Evolutionary conservation across 768 basidiomycete genomes (phyloP), one percentile per base, ranked within the genome.

Genomic region (Mrakia gelida): DNA sequence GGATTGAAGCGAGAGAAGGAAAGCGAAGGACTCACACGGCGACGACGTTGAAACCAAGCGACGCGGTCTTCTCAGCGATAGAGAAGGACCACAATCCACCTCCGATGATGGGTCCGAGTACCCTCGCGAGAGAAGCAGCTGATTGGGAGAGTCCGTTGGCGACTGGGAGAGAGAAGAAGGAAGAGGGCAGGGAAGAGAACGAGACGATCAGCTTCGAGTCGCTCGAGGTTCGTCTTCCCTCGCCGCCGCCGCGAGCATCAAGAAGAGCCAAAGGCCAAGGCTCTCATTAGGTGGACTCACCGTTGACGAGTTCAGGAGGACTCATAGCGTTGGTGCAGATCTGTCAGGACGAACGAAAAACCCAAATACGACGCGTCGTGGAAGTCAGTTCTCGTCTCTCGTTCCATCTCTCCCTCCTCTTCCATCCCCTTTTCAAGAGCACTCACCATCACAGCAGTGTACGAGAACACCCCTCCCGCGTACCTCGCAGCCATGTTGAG

Each of bases 121-220:
- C 97, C 59, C 97, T 89, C 6, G 95, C 93, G 34, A 96, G 89
- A 80, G 93, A 95, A 80, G 96, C 95, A 45, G 94, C 92, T 82
- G 93, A 95, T 84, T 99, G 97, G 0, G 95, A 97, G 30, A 96
- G 90, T 26, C 96, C 97, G 82, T 98, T 99, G 15, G 96, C 93
- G 59, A 78, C 71, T 41, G 32, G n/a, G 28, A 45, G 45, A 45
- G 15, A 45, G 5, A 38, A 32, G 63, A 70, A 2, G n/a, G 0
- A 95, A 93, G 92, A 96, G 93, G 78, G 82, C 77, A 75, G 81
- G 94, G 78, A 68, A 76, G 67, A 13, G 34, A n/a, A 21, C 26
- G 52, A 79, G 76, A 3, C n/a, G 26, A 16, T 52, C 16, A 52
- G 81, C 78, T 63, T 15, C 16, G 49, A 38, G 38, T 38, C 15